Conservation (phyloP, 768 basidiomycete genomes). For the Auricularia cornea region DNA sequence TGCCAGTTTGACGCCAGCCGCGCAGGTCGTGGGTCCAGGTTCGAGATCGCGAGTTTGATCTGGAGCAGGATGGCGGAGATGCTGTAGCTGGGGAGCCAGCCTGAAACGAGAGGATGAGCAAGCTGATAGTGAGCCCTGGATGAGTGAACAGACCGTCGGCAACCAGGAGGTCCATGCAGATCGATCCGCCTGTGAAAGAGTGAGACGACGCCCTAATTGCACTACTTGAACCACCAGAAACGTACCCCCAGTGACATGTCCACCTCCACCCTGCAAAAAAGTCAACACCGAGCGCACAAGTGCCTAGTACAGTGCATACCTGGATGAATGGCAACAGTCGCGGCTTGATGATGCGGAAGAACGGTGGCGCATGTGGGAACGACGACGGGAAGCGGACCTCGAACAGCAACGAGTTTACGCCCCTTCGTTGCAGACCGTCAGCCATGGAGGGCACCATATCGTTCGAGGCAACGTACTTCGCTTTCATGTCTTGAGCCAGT, state of each 20-base stretch:
- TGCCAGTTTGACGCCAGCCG: slow-evolving; percentile 47
- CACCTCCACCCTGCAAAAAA: slow-evolving; percentile 44
- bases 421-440: slow-evolving; percentile 22
- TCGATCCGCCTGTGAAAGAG: slow-evolving; percentile 45
- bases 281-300: not conserved
- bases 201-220: slow-evolving; percentile 4
- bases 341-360: slow-evolving; percentile 68
- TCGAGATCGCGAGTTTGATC: slow-evolving; percentile 62
- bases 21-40: slow-evolving; percentile 55
- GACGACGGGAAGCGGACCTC: slow-evolving; percentile 61
- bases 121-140: not conserved
- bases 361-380: slow-evolving; percentile 64
- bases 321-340: slow-evolving; percentile 62
- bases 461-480: slow-evolving; percentile 28
- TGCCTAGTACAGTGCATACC: slow-evolving; percentile 8
- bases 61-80: slow-evolving; percentile 45
- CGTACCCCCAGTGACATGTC: slow-evolving; percentile 49
- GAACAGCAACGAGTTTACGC: slow-evolving; percentile 58
- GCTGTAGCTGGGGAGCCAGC: slow-evolving; percentile 63
- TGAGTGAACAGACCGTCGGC: slow-evolving; percentile 39
- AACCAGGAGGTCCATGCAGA: slow-evolving; percentile 67
- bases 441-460: not conserved
- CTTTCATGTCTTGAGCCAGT: slow-evolving; percentile 50
- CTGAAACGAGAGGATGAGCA: slow-evolving; percentile 17
- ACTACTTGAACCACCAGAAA: slow-evolving; percentile 25